Base-by-base conservation (phyloP, 1,284 basidiomycete species). In the Golubevia sp. region DNA sequence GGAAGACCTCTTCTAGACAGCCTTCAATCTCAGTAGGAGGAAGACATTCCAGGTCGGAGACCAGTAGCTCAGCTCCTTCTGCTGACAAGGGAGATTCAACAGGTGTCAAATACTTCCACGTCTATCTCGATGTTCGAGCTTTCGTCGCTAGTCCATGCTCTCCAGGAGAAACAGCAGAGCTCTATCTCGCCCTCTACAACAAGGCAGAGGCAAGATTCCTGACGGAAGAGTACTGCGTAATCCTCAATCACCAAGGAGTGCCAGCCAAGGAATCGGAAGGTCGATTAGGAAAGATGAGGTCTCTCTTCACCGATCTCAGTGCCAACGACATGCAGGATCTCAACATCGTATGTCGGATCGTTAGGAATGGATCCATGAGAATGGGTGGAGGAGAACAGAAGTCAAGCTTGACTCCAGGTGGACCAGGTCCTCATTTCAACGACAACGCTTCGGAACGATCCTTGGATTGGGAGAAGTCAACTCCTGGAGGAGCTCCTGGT, bases 121-220 rank as follows among this genome's bases (percentile, higher is more conserved):
- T 95, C 64, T 91, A 91, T 74, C 87, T 98, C 64, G 94, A 98
- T 73, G 85, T 97, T 13, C 90, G 92, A 44, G 93, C 94, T 0
- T 95, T 98, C 76, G 91, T 95, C 25, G 95, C 94, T 4, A 91
- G 91, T 5, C 91, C 91, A 1, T 97, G 94, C 84, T 87, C 89
- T 0, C 91, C 93, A 0, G 94, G 94, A 15, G 95, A 98, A 84
- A 91, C 91, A 0, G 91, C 90, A 3, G 95, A 99, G 82, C 89
- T 99, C 3, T 94, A 91, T 84, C 97, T 98, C 85, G 94, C 93
- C 2, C 87, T 99, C 3, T 98, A 93, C 87, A 92, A 91, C 84
- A 91, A 92, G 75, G 88, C 89, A 55, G 91, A 92, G 58, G 76
- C 77, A 6, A 90, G 92, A 49, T 97, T 97, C 84, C 88, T 98